phyloP scores from a whole-genome alignment of 495 filamentous ascomycete genomes.

The Aspergillus bridgeri region DNA sequence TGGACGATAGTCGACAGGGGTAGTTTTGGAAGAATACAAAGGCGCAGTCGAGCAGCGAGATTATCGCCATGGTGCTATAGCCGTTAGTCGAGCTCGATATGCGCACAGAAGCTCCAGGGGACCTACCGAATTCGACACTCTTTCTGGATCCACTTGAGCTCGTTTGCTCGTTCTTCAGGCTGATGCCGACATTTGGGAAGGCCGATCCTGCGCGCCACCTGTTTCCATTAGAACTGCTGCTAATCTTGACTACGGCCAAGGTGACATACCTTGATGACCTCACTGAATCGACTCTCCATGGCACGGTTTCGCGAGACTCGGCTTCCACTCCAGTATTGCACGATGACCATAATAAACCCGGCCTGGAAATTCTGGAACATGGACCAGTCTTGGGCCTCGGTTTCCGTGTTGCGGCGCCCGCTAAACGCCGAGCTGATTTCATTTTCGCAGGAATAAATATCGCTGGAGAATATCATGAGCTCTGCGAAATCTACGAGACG shows the following conservation, averaged over 20 bases:
- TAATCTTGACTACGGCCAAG: background rate
- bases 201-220: constrained; percentile 37
- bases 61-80: constrained; percentile 34
- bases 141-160: constrained; percentile 42
- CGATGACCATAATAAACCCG: constrained; percentile 38
- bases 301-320: constrained; percentile 37
- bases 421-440: constrained; percentile 34
- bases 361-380: constrained; percentile 46
- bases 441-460: constrained; percentile 39
- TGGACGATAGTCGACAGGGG: constrained; percentile 36
- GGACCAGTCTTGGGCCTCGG: constrained; percentile 31
- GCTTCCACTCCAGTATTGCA: constrained; percentile 48
- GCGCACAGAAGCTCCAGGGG: background rate
- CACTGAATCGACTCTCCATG: constrained; percentile 44
- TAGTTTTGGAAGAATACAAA: constrained; percentile 47
- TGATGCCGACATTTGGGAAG: constrained; percentile 35
- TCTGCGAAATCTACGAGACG: constrained; percentile 46
- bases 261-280: constrained; percentile 36
- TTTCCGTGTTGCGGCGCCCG: constrained; percentile 19
- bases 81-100: constrained; percentile 19
- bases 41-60: constrained; percentile 41
- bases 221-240: background rate
- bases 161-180: constrained; percentile 25
- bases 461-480: constrained; percentile 42
- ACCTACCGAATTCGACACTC: constrained; percentile 43